Base-by-base conservation (phyloP, 2,329 filamentous ascomycete genomes). In the Ophiostoma quercus region DNA sequence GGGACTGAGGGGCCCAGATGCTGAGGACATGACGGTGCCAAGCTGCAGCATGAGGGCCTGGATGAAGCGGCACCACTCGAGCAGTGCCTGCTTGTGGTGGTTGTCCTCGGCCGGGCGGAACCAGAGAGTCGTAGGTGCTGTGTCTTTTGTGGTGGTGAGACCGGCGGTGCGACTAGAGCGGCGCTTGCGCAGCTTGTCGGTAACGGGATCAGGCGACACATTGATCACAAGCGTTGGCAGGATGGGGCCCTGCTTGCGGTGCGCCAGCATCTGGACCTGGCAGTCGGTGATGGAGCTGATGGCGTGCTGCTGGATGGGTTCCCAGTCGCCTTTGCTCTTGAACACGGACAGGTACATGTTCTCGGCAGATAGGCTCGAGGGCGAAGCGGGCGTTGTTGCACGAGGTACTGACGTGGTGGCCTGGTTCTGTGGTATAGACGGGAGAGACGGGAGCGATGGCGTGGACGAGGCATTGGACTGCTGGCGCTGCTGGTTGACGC, bases 91-190 rank as follows among this genome's bases (percentile, higher is more conserved):
- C 54, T 80, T 80, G 12, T 72, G 68, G 34, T 69, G 54, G 54
- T 32, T 62, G 69, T 87, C 84, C 22, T 88, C 85, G 4, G 82
- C 79, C 0, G 82, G 79, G 41, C 88, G 85, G 72, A 90, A 89
- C 78, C 84, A 84, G 2, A 90, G 77, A 0, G 82, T 83, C 9
- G 79, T 81, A 2, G 82, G 79, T 9, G 79, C 77, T 1, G 81
- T 78, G 19, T 87, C 84, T 75, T 84, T 87, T 70, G 79, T 82
- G 7, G 80, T 77, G 11, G 83, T 83, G 29, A 90, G 79, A 2
- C 85, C 85, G 3, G 85, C 83, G 3, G 88, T 85, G 71, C 87
- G 83, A 73, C 87, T 90, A 66, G 88, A 90, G 71, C 88, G 83
- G 67, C 88, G 84, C 74, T 89, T 90, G 69, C 86, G 84, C 72